phyloP scores from a whole-genome alignment of 139 green algal species.

The Gonium pectorale region DNA sequence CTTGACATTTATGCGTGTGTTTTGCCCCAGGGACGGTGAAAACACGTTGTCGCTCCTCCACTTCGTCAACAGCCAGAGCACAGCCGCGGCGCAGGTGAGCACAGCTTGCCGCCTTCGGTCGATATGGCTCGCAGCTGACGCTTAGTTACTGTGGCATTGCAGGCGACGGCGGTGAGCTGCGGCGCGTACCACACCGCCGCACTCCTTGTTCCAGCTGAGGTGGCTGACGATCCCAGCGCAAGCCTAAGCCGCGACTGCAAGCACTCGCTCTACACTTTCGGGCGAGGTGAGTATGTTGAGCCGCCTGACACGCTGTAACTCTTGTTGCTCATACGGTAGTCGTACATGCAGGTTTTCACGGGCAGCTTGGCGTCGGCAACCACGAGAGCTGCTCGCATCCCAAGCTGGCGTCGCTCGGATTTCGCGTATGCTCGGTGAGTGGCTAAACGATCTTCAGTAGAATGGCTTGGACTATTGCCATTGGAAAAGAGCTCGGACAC shows the following conservation, averaged over 20 bases:
- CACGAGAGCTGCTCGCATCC: conserved; percentile 53
- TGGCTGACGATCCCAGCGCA: conserved; percentile 15
- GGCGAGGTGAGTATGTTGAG: conserved; percentile 38
- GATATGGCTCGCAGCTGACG: not conserved
- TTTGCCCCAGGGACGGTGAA: conserved; percentile 75
- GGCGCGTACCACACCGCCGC: conserved; percentile 79
- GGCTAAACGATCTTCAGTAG: not conserved
- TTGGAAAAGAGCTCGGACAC: not conserved
- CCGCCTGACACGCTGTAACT: too few relatives aligned
- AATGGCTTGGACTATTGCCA: not conserved
- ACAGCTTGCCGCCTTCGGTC: not conserved
- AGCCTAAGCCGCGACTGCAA: conserved; percentile 27
- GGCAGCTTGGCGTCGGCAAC: conserved; percentile 77
- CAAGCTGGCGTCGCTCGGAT: conserved; percentile 58
- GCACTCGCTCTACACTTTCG: conserved; percentile 63
- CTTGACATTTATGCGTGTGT: too few relatives aligned
- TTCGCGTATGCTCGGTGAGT: conserved; percentile 55
- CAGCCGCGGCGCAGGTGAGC: conserved; percentile 69
- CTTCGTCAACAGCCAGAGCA: conserved; percentile 78
- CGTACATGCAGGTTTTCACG: conserved; percentile 89
- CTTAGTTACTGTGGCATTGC: too few relatives aligned
- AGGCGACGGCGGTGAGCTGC: conserved; percentile 76
- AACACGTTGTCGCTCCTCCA: conserved; percentile 72
- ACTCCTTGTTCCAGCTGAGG: conserved; percentile 58
- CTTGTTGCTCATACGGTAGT: too few relatives aligned